Conservation (phyloP, 306 rosid species). For the Cucurbita maxima region DNA sequence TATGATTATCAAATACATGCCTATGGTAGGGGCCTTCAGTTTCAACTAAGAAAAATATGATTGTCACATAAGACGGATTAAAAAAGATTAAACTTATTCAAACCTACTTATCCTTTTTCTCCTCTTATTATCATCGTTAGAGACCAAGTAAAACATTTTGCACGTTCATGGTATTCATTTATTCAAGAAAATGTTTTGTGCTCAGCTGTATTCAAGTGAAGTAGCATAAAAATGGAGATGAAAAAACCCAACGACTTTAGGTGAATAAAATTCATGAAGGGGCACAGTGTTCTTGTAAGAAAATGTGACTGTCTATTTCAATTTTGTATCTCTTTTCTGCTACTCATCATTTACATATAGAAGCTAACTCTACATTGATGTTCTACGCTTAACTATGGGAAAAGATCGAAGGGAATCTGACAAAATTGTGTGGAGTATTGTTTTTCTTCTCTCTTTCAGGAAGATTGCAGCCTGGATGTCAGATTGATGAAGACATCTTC, state of each 20-base stretch:
- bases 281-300: not conserved
- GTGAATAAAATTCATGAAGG: not conserved
- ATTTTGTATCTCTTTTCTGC: not conserved
- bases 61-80: not conserved
- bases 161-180: not conserved
- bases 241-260: not conserved
- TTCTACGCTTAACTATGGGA: not conserved
- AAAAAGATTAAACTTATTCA: not conserved
- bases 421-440: not conserved
- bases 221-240: not conserved
- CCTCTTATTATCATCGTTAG: not conserved
- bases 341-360: not conserved
- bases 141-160: not conserved
- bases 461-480: conserved; percentile 6
- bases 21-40: not conserved
- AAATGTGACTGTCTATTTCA: not conserved
- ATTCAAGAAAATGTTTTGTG: not conserved
- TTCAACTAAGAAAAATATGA: not conserved
- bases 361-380: conserved; percentile 1
- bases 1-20: not conserved
- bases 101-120: not conserved
- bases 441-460: not conserved
- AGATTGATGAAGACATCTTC: conserved; percentile 19
- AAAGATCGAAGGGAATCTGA: not conserved
- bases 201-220: not conserved